Evolutionary conservation across 148 eudicot species (phyloP).

Genomic region (Fagopyrum tataricum): DNA sequence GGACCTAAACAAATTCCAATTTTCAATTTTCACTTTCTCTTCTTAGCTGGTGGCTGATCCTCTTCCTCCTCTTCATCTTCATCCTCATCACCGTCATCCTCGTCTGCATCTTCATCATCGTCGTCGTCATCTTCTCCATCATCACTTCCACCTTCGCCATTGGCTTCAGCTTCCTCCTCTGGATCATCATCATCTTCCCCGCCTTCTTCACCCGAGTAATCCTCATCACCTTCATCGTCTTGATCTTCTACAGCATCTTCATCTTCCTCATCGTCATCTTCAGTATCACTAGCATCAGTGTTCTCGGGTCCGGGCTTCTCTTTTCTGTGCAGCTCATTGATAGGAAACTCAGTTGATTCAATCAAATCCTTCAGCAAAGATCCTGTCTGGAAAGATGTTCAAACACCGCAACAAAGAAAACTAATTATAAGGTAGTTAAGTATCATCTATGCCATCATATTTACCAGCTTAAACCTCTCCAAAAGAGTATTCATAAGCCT

Average conservation of each 20-base stretch:
- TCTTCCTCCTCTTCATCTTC: slow-evolving; percentile 31
- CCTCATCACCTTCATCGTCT: slow-evolving; percentile 45
- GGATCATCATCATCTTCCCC: slow-evolving; percentile 39
- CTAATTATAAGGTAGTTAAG: background rate
- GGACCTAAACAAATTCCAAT: background rate
- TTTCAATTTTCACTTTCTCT: slow-evolving; percentile 31
- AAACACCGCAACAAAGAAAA: background rate
- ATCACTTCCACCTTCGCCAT: slow-evolving; percentile 31
- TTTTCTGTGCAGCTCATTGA: slow-evolving; percentile 26
- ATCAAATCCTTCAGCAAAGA: slow-evolving; percentile 35
- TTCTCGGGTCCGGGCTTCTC: slow-evolving; percentile 35
- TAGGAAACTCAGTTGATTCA: slow-evolving; percentile 27
- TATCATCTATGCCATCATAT: background rate
- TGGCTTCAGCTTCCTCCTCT: slow-evolving; percentile 24
- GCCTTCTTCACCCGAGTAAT: slow-evolving; percentile 45
- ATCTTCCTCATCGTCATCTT: slow-evolving; percentile 39
- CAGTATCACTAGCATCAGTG: slow-evolving; percentile 52
- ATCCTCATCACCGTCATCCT: slow-evolving; percentile 28
- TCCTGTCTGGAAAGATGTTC: slow-evolving; percentile 39
- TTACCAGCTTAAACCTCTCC: background rate
- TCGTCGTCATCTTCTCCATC: slow-evolving; percentile 41
- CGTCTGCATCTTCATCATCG: slow-evolving; percentile 27
- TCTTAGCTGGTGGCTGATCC: slow-evolving; percentile 43
- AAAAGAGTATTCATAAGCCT: background rate
- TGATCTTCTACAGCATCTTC: slow-evolving; percentile 35